phyloP scores from a whole-genome alignment of 176 grass and related monocot species.

The Bolboschoenus planiculmis region DNA sequence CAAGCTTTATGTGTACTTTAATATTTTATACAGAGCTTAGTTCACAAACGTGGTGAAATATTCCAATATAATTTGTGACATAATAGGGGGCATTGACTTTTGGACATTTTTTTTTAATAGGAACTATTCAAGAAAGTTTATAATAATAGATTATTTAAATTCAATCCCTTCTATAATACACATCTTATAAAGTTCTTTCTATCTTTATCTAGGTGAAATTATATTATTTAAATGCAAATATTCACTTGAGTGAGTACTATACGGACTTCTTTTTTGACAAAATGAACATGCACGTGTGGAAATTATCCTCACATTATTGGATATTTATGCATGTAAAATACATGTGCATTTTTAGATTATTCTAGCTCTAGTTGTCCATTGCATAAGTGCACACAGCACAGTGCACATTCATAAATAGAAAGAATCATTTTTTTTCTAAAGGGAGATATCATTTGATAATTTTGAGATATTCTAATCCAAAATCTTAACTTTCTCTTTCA shows the following conservation, averaged over 20 bases:
- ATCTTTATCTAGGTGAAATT: neutral
- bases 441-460: neutral
- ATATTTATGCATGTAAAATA: neutral
- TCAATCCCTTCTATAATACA: neutral
- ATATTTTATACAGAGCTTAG: too few relatives aligned
- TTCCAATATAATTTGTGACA: too few relatives aligned
- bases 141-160: neutral
- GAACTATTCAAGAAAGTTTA: too few relatives aligned
- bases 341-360: neutral
- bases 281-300: neutral
- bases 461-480: neutral
- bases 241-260: neutral
- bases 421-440: neutral
- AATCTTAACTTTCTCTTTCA: neutral
- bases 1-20: too few relatives aligned
- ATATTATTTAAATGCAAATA: neutral
- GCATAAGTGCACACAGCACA: neutral
- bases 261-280: neutral
- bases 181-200: neutral
- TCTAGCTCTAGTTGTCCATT: conserved; percentile 5
- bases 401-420: conserved; percentile 2
- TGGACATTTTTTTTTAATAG: too few relatives aligned
- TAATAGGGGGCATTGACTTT: too few relatives aligned
- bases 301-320: neutral
- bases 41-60: too few relatives aligned